Conservation (phyloP, 257 asterid species). For the Penstemon barbatus region DNA sequence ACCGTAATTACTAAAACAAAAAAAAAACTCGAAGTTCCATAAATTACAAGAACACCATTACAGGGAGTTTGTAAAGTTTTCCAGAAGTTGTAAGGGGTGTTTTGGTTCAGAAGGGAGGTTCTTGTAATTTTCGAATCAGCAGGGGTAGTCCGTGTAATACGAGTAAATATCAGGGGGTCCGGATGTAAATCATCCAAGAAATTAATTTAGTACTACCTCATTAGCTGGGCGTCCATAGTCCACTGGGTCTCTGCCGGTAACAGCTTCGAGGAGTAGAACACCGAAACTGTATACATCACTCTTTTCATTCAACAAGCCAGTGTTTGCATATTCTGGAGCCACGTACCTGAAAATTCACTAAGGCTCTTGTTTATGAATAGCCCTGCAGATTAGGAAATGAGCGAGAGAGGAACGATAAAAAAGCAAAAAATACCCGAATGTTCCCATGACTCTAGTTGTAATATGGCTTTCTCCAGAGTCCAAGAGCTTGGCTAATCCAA, state of each 20-base stretch:
- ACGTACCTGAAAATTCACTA: constrained; percentile 67
- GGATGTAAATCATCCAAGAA: too few relatives aligned
- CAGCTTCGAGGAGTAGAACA: constrained; percentile 82
- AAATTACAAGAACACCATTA: too few relatives aligned
- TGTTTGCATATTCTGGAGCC: constrained; percentile 96
- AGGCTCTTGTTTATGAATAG: neutral
- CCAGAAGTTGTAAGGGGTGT: too few relatives aligned
- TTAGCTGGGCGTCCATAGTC: constrained; percentile 85
- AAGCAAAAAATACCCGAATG: constrained; percentile 70
- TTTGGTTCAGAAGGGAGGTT: too few relatives aligned
- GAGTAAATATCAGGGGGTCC: too few relatives aligned
- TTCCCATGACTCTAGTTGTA: constrained; percentile 98
- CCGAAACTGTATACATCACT: constrained; percentile 96
- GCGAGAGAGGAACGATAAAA: neutral
- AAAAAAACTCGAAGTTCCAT: too few relatives aligned
- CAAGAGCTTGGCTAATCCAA: constrained; percentile 95
- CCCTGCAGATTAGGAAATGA: constrained; percentile 13
- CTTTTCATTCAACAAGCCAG: constrained; percentile 88
- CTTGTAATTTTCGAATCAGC: too few relatives aligned
- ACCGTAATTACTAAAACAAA: too few relatives aligned
- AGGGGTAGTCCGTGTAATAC: too few relatives aligned
- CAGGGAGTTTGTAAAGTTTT: too few relatives aligned
- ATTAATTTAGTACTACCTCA: constrained; percentile 52
- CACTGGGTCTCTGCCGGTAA: constrained; percentile 94
- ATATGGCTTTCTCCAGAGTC: constrained; percentile 93